Evolutionary conservation across 1,284 basidiomycete genomes (phyloP).

Genomic region (Heterobasidion irregulare): DNA sequence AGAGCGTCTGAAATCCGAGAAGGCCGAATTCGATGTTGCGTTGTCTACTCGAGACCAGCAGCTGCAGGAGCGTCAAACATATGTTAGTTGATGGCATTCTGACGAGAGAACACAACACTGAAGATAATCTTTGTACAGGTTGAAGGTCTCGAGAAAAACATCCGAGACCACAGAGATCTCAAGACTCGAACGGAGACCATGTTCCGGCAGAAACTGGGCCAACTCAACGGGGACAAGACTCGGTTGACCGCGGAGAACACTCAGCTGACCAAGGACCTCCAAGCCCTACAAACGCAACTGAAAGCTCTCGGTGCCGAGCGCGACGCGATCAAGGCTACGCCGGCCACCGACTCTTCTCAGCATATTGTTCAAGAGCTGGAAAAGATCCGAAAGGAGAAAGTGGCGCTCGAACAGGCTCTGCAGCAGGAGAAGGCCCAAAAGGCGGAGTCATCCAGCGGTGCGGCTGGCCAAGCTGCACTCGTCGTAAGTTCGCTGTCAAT

Average conservation of each 20-base stretch:
- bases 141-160: conserved; percentile 3
- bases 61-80: conserved; percentile 26
- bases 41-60: conserved; percentile 18
- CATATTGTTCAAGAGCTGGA: conserved; percentile 27
- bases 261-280: conserved; percentile 22
- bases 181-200: conserved; percentile 9
- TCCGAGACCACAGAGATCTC: not conserved
- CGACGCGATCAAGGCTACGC: conserved; percentile 20
- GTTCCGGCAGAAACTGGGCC: conserved; percentile 24
- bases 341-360: conserved; percentile 11
- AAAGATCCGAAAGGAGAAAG: conserved; percentile 33
- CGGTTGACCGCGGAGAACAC: conserved; percentile 25
- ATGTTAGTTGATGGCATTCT: conserved; percentile 1
- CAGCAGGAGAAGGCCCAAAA: conserved; percentile 27
- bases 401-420: conserved; percentile 29
- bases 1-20: conserved; percentile 39
- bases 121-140: conserved; percentile 1
- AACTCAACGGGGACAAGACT: conserved; percentile 18
- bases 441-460: conserved; percentile 7
- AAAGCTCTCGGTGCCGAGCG: conserved; percentile 22
- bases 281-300: conserved; percentile 19
- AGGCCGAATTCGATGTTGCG: conserved; percentile 13
- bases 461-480: conserved; percentile 13
- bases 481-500: conserved; percentile 30
- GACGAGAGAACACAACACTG: not conserved